Base-by-base conservation (phyloP, 441 rosid genomes). In the Populus hybrid region DNA sequence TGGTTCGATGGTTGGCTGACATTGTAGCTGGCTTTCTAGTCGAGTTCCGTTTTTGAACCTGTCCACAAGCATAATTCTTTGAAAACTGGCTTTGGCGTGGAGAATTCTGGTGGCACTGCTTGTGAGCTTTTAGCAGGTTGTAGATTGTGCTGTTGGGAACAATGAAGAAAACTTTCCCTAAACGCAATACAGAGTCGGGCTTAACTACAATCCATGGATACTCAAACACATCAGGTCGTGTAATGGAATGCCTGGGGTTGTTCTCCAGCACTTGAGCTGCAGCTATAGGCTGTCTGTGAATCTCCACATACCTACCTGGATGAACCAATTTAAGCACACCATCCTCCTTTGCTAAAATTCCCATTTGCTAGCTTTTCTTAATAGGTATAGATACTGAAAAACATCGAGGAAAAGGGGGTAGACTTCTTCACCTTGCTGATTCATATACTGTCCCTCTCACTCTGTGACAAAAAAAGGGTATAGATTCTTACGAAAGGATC, bases 161-260 rank as follows among this genome's bases (percentile, higher is more conserved):
- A 68, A 90, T 73, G 78, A 81, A 81, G 74, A 82, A 87, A 10
- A 84, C 88, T 80, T 82, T 81, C 61, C 89, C 89, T 0, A 72
- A 74, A 35, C 70, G 61, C 53, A 88, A 68, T 12, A 85, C 6
- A 0, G 89, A 81, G 59, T 84, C 83, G 4, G 88, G 85, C 53
- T 69, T 86, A 67, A 87, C 86, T 63, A 89, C 88, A 23, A 83
- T 50, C 88, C 88, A 86, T 0, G 90, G 93, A 69, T 82, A 82
- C 82, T 87, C 35, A 26, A 90, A 90, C 65, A 87, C 78, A 0
- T 85, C 88, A 0, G 88, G 88, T 45, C 87, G 70, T 3, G 89
- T 84, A 26, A 90, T 70, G 7, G 87, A 83, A 81, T 88, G 90
- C 81, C 88, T 86, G 0, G 89, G 89, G 42, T 87, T 80, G 76